A percentile compares a stretch with the other conserved stretches of the same genome.
Evolutionary conservation across 306 rosid species (phyloP).

Genomic region (Hippophae tibetana): DNA sequence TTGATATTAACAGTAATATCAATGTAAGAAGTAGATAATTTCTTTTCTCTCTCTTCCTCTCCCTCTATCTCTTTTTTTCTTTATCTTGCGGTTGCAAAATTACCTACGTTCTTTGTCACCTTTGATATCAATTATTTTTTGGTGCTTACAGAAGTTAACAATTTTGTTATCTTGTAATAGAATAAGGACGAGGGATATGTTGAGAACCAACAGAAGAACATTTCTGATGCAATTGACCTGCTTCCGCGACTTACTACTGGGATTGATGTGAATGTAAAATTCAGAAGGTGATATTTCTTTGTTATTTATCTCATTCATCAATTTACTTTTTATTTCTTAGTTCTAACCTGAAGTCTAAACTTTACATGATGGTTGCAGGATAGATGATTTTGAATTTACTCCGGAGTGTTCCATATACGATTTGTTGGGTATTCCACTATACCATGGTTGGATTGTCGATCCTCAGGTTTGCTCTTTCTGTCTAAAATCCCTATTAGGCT

Average conservation of each 20-base stretch:
- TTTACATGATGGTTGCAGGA: conserved; percentile 44
- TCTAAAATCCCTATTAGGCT: conserved; percentile 13
- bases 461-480: conserved; percentile 55
- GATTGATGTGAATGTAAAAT: conserved; percentile 91
- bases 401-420: conserved; percentile 96
- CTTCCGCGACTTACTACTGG: conserved; percentile 98
- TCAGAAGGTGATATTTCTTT: conserved; percentile 48
- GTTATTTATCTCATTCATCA: too few relatives aligned
- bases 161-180: conserved; percentile 32
- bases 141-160: conserved; percentile 12
- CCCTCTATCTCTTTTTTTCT: too few relatives aligned
- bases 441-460: conserved; percentile 99
- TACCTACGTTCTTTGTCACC: conserved; percentile 6
- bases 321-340: not conserved
- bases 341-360: conserved; percentile 15
- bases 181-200: conserved; percentile 81
- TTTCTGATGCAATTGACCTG: conserved; percentile 93
- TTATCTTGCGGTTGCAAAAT: too few relatives aligned
- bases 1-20: conserved; percentile 80
- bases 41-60: too few relatives aligned
- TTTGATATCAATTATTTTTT: conserved; percentile 12
- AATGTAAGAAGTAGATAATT: conserved; percentile 37
- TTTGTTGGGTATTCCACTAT: conserved; percentile 87
- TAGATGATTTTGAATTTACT: conserved; percentile 91
- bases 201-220: conserved; percentile 88